Evolutionary conservation across 2,329 filamentous ascomycete species (phyloP).

Genomic region (Aspergillus hortae): DNA sequence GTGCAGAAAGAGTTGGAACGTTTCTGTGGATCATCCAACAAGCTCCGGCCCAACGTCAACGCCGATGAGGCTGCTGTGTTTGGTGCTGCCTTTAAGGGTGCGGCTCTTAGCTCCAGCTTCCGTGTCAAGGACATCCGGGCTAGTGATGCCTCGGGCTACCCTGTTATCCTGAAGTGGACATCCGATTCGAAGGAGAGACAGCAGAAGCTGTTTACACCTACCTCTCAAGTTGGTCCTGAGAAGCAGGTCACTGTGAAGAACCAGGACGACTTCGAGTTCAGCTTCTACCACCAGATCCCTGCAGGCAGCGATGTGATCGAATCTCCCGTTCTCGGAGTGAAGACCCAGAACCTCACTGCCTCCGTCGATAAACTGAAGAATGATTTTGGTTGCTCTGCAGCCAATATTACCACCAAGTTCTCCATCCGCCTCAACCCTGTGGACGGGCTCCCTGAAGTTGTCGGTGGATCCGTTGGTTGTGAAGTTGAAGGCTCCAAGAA

Average conservation of each 20-base stretch:
- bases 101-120: constrained; percentile 89
- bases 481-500: constrained; percentile 73
- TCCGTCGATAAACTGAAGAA: constrained; percentile 75
- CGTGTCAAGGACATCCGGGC: constrained; percentile 94
- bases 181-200: constrained; percentile 67
- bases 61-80: constrained; percentile 95
- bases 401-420: constrained; percentile 77
- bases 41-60: constrained; percentile 91
- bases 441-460: constrained; percentile 76
- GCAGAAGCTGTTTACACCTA: constrained; percentile 78
- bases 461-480: constrained; percentile 76
- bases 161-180: constrained; percentile 71
- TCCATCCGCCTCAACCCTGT: constrained; percentile 67
- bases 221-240: constrained; percentile 69
- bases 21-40: constrained; percentile 66
- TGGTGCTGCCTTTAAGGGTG: constrained; percentile 90
- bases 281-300: constrained; percentile 70
- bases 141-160: constrained; percentile 71
- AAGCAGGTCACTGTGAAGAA: constrained; percentile 86
- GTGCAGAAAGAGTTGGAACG: constrained; percentile 86
- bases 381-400: constrained; percentile 70
- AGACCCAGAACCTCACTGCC: constrained; percentile 80
- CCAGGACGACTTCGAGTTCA: constrained; percentile 73
- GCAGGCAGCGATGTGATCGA: constrained; percentile 47
- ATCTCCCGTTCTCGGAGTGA: constrained; percentile 61